A percentile compares a stretch with the other conserved stretches of the same genome.
Evolutionary conservation across 257 asterid genomes (phyloP).

Genomic region (Datura wrightii): DNA sequence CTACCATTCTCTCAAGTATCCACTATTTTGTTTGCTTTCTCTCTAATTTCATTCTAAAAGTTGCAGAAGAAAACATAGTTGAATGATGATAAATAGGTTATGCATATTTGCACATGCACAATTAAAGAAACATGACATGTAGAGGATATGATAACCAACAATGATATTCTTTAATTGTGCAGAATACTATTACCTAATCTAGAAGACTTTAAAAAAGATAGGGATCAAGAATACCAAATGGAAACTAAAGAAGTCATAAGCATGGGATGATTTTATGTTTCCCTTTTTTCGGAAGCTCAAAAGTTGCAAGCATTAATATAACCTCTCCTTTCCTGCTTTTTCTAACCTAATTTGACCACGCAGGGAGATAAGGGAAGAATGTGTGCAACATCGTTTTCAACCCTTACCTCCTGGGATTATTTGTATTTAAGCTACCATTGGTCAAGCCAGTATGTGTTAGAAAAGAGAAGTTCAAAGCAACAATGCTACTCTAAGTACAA

Average conservation of each 20-base stretch:
- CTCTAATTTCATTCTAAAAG: background rate
- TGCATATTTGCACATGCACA: background rate
- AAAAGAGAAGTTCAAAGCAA: background rate
- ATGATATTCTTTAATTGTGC: background rate
- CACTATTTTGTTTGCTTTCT: background rate
- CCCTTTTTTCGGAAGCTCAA: background rate
- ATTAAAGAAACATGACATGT: background rate
- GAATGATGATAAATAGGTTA: background rate
- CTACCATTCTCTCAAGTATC: background rate
- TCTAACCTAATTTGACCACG: background rate
- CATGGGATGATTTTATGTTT: background rate
- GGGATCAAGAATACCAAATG: constrained; percentile 2
- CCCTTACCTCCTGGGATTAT: background rate
- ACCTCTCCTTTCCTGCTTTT: constrained; percentile 2
- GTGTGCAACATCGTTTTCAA: background rate
- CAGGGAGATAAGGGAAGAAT: background rate
- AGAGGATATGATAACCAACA: background rate
- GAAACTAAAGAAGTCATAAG: background rate
- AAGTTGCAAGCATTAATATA: background rate
- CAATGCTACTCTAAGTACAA: background rate
- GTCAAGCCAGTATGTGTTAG: background rate
- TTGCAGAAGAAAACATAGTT: background rate
- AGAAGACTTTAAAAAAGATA: background rate
- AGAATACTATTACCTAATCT: constrained; percentile 7
- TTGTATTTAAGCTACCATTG: background rate